Evolutionary conservation across 164 flowering plant species (phyloP), one percentile per base, ranked within the genome.

Genomic region (Chimonanthus praecox): DNA sequence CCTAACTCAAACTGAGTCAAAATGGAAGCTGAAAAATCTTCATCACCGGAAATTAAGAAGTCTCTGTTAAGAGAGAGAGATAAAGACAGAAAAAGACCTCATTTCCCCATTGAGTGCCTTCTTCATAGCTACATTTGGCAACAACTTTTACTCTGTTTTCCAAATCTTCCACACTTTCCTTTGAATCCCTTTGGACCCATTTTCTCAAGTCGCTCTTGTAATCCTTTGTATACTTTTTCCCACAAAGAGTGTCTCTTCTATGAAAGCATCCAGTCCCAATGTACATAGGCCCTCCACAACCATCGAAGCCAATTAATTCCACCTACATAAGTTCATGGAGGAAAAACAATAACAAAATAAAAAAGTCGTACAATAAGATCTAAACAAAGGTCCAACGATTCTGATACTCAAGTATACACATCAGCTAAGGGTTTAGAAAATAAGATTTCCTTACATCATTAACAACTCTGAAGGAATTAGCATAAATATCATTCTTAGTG

Each of bases 201-300:
- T 18, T 62, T 18, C 70, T 77, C 82, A 71, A 77, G 3, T 76
- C 72, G 9, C 54, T 63, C 15, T 69, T 58, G 46, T 50, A 49
- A 6, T 67, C 80, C 68, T 71, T 50, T n/a, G 54, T 64, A 47
- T 71, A 83, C 49, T 79, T 84, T 64, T 21, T 79, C 49, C 93
- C 91, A 73, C 82, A 81, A 2, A 92, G 83, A 70, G 76, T 70
- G 7, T 83, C 90, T 79, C 97, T 84, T 76, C 90, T 79, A 73
- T 88, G 90, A 72, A 92, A 92, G 71, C 94, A 90, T 18, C 94
- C 97, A 0, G 87, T 85, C 16, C 94, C 97, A 72, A 83, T 64
- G 51, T 87, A 92, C 11, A 80, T 2, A 4, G 91, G 83, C 16
- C 87, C 88, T n/a, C 87, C 92, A 77, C 73, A 69, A 20, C 88